phyloP scores from a whole-genome alignment of 2,329 filamentous ascomycete genomes.

The Ceratocystis alfenasii region DNA sequence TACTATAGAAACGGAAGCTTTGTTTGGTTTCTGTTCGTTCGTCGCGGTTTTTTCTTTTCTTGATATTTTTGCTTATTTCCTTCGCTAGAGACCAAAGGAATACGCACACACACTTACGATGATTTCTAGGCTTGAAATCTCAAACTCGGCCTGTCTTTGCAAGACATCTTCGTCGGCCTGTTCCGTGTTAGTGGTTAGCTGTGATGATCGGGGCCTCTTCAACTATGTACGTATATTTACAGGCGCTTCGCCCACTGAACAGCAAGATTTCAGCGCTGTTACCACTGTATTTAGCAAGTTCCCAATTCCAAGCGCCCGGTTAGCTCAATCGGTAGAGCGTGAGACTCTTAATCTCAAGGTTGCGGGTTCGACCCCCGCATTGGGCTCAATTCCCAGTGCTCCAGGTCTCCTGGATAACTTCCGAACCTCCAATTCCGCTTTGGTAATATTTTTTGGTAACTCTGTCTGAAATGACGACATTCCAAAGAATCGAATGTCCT shows the following conservation, averaged over 20 bases:
- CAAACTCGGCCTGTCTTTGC: neutral
- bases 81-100: neutral
- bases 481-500: conserved; percentile 31
- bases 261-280: conserved; percentile 35
- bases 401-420: conserved; percentile 8
- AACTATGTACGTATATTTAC: conserved; percentile 63
- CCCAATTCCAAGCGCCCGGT: conserved; percentile 33
- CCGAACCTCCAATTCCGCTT: neutral
- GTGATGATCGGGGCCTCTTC: conserved; percentile 34
- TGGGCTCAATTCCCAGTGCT: conserved; percentile 25
- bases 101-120: neutral
- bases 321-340: conserved; percentile 64
- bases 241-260: conserved; percentile 45
- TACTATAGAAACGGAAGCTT: conserved; percentile 10
- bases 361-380: conserved; percentile 34
- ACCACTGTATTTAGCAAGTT: conserved; percentile 23
- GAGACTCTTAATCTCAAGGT: conserved; percentile 50
- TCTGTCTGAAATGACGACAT: conserved; percentile 34
- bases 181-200: too few relatives aligned
- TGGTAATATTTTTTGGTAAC: neutral
- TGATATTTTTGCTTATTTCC: neutral
- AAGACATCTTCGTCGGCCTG: neutral
- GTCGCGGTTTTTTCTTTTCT: conserved; percentile 3
- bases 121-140: neutral
- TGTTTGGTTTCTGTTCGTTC: neutral